Percentiles rank a stretch among this genome's conserved stretches.
Conservation (phyloP, 352 stramenopile genomes). For the Phytophthora idaei region DNA sequence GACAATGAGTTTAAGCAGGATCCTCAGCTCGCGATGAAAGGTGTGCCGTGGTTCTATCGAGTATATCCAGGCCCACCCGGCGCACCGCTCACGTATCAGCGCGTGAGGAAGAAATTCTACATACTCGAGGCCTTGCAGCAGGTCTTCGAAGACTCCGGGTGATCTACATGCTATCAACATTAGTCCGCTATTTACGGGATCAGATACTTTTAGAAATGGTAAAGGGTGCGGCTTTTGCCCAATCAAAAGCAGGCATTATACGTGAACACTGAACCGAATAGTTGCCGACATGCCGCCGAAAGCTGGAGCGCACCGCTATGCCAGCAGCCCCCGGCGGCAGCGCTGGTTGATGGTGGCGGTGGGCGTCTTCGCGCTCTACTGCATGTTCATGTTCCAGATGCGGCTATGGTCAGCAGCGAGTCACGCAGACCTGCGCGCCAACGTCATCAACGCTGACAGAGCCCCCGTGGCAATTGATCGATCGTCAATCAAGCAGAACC, state of each 20-base stretch:
- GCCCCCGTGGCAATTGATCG: constrained; percentile 5
- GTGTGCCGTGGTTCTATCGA: constrained; percentile 69
- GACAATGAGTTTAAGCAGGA: constrained; percentile 72
- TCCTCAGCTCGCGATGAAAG: constrained; percentile 54
- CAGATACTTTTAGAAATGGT: constrained; percentile 24
- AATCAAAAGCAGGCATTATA: constrained; percentile 16
- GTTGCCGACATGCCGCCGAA: constrained; percentile 22
- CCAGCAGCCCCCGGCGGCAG: constrained; percentile 13
- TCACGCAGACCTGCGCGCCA: constrained; percentile 31
- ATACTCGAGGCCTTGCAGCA: constrained; percentile 36
- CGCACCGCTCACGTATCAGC: constrained; percentile 36
- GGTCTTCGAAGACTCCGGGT: constrained; percentile 32
- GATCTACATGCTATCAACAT: constrained; percentile 7
- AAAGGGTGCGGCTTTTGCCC: constrained; percentile 9
- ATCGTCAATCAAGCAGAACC: constrained; percentile 6
- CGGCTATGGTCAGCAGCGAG: constrained; percentile 31
- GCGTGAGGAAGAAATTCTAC: constrained; percentile 45
- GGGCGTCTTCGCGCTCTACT: constrained; percentile 26
- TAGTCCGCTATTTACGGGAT: constrained; percentile 1
- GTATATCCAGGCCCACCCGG: constrained; percentile 42
- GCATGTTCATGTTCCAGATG: constrained; percentile 33
- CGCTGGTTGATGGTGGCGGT: constrained; percentile 24
- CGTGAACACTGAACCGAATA: constrained; percentile 22
- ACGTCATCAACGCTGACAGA: constrained; percentile 25
- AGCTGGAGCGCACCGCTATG: constrained; percentile 12